Percentiles rank a stretch among this genome's conserved stretches.
phyloP scores from a whole-genome alignment of 495 filamentous ascomycete species.

The Aspergillus ostianus region DNA sequence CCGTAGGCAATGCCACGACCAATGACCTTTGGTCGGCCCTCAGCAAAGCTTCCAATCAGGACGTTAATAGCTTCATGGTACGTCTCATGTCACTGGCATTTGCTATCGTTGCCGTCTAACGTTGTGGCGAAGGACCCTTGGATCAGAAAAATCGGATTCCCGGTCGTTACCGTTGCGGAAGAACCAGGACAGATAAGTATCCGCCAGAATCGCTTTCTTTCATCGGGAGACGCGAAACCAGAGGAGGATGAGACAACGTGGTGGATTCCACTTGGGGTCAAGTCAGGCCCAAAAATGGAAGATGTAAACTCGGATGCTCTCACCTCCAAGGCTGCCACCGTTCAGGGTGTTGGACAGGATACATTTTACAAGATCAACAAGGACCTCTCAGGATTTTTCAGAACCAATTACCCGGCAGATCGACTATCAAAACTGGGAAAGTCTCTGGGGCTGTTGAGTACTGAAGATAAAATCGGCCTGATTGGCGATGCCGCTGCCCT shows the following conservation, averaged over 20 bases:
- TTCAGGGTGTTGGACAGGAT: conserved; percentile 68
- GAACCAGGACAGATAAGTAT: conserved; percentile 76
- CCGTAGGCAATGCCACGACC: conserved; percentile 81
- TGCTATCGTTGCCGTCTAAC: conserved; percentile 13
- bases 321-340: conserved; percentile 69
- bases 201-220: conserved; percentile 83
- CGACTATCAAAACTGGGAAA: conserved; percentile 77
- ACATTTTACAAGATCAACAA: conserved; percentile 89
- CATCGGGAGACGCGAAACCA: conserved; percentile 84
- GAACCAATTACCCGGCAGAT: conserved; percentile 82
- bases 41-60: conserved; percentile 80
- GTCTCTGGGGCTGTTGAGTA: conserved; percentile 66
- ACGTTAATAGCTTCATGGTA: conserved; percentile 84
- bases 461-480: conserved; percentile 87
- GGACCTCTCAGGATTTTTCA: conserved; percentile 85
- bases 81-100: conserved; percentile 9
- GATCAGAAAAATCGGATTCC: conserved; percentile 94
- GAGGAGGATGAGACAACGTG: conserved; percentile 90
- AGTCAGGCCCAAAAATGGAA: conserved; percentile 45
- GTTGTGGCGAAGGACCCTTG: conserved; percentile 62
- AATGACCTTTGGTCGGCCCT: conserved; percentile 91
- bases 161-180: conserved; percentile 81
- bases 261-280: conserved; percentile 90
- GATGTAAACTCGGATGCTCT: conserved; percentile 53
- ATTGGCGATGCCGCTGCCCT: conserved; percentile 90